Conservation (phyloP, 495 filamentous ascomycete genomes). For the Hypomontagnella monticulosa region DNA sequence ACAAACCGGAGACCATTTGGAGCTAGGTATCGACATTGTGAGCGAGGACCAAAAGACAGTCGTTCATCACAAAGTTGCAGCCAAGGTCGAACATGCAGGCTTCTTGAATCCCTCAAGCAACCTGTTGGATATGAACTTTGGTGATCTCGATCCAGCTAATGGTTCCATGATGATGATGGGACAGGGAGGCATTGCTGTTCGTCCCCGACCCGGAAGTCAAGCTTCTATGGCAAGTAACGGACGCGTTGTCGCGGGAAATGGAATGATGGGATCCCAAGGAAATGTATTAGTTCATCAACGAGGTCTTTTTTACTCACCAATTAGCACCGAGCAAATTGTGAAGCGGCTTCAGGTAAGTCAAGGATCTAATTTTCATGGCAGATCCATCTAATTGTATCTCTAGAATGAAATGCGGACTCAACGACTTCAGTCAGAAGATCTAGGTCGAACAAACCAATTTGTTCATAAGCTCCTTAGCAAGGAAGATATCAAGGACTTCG, state of each 20-base stretch:
- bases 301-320: conserved; percentile 80
- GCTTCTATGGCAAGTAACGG: conserved; percentile 69
- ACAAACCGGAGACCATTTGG: conserved; percentile 85
- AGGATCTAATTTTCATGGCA: neutral
- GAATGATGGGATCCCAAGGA: conserved; percentile 65
- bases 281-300: conserved; percentile 54
- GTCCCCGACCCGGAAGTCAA: conserved; percentile 78
- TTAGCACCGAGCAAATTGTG: conserved; percentile 93
- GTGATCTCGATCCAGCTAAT: conserved; percentile 81
- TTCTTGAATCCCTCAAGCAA: conserved; percentile 72
- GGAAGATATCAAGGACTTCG: conserved; percentile 72
- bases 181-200: conserved; percentile 58
- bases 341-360: conserved; percentile 87
- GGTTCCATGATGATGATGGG: conserved; percentile 70
- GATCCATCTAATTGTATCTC: conserved; percentile 15
- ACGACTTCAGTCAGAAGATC: conserved; percentile 84
- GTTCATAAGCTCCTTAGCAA: conserved; percentile 77
- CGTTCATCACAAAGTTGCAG: conserved; percentile 96
- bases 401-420: conserved; percentile 90
- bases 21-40: conserved; percentile 97
- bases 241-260: conserved; percentile 56
- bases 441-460: conserved; percentile 82
- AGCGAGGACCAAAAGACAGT: conserved; percentile 98
- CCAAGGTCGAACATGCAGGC: conserved; percentile 94
- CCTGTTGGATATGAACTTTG: conserved; percentile 87